Evolutionary conservation across 148 eudicot genomes (phyloP).

Genomic region (Chenopodium album): DNA sequence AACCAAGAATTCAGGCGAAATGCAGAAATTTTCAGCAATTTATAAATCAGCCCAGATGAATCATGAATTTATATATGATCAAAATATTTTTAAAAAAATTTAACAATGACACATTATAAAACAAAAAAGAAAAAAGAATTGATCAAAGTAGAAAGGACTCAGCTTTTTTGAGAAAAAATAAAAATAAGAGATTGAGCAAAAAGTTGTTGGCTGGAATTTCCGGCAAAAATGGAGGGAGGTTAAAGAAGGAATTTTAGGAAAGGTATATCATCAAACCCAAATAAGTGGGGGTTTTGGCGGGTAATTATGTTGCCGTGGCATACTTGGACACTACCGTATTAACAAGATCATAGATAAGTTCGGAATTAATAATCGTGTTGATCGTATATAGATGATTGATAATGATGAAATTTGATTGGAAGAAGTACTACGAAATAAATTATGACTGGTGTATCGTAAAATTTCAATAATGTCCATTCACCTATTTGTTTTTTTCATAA

Average conservation of each 20-base stretch:
- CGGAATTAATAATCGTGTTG: no score
- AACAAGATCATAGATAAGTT: no score
- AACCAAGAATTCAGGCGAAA: slow-evolving; percentile 5
- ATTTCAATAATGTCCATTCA: no score
- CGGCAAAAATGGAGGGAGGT: slow-evolving; percentile 28
- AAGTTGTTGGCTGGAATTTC: slow-evolving; percentile 15
- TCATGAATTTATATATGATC: neutral
- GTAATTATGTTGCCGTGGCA: slow-evolving; percentile 4
- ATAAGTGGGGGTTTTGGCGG: slow-evolving; percentile 27
- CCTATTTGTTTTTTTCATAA: no score
- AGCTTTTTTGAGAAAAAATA: slow-evolving; percentile 11
- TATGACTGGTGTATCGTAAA: no score
- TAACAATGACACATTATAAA: neutral
- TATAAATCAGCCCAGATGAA: slow-evolving; percentile 9
- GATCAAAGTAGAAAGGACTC: slow-evolving; percentile 13
- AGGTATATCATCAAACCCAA: slow-evolving; percentile 24
- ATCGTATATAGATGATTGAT: no score
- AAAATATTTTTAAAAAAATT: neutral
- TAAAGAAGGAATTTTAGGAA: neutral
- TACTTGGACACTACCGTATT: neutral
- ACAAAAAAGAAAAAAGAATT: neutral
- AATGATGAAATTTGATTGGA: no score
- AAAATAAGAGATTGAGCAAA: neutral
- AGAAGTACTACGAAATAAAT: no score
- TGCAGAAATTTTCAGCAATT: neutral